Conservation (phyloP, 495 filamentous ascomycete genomes). For the Astrothelium macrocarpum region DNA sequence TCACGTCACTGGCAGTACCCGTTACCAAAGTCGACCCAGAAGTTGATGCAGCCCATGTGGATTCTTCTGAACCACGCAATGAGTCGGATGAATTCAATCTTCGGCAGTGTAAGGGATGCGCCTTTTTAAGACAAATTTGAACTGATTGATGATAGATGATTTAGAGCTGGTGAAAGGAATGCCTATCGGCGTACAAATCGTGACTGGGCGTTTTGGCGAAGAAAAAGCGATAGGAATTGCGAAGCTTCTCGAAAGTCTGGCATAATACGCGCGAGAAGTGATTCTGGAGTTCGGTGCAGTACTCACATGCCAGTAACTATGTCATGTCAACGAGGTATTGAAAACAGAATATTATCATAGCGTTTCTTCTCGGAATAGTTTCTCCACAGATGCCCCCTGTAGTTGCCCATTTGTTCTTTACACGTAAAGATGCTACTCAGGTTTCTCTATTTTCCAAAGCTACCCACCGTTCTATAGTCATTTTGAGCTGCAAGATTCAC, state of each 20-base stretch:
- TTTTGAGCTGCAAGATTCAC: too few species aligned
- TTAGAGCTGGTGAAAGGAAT: conserved; percentile 6
- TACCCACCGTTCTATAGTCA: too few species aligned
- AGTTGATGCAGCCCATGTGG: background rate
- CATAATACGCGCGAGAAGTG: background rate
- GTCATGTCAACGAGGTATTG: too few species aligned
- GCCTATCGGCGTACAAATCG: conserved; percentile 12
- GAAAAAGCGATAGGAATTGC: conserved; percentile 11
- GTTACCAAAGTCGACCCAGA: conserved; percentile 1
- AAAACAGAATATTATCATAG: too few species aligned
- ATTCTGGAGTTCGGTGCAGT: too few species aligned
- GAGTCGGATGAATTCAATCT: conserved; percentile 8
- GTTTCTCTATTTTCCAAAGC: too few species aligned
- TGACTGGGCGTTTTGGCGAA: conserved; percentile 10
- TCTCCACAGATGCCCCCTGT: too few species aligned
- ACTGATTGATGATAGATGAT: conserved; percentile 9
- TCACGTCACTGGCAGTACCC: conserved; percentile 1
- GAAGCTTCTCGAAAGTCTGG: background rate
- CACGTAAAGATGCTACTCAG: too few species aligned
- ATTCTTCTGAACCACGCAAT: conserved; percentile 7
- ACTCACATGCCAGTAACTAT: too few species aligned
- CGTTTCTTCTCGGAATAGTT: too few species aligned
- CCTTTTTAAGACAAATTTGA: background rate
- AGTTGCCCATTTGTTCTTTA: too few species aligned
- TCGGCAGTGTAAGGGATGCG: conserved; percentile 6